Evolutionary conservation across 176 grass and related monocot species (phyloP).

Genomic region (Typha latifolia): DNA sequence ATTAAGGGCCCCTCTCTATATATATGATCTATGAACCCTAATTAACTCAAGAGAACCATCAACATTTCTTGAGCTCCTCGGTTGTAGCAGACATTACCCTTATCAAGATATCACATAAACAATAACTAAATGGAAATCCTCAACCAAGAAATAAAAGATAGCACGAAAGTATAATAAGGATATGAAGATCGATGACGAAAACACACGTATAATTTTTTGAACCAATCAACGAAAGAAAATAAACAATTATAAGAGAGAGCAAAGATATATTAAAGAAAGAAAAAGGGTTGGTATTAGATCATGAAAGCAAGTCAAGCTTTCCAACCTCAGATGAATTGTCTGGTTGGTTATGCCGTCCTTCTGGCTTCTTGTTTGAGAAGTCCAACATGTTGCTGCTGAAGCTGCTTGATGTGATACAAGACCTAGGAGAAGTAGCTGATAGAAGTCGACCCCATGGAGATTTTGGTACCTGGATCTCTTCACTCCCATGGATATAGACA

Average conservation of each 20-base stretch:
- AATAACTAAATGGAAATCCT: background rate
- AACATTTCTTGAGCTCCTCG: background rate
- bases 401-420: conserved; percentile 52
- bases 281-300: background rate
- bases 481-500: conserved; percentile 15
- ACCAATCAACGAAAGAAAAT: too few species aligned
- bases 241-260: too few species aligned
- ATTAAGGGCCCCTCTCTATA: conserved; percentile 1
- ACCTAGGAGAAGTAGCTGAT: conserved; percentile 54
- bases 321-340: conserved; percentile 32
- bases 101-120: background rate
- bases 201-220: background rate
- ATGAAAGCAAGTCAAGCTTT: conserved; percentile 2
- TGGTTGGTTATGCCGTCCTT: conserved; percentile 20
- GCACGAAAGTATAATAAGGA: background rate
- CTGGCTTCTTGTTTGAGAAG: conserved; percentile 66
- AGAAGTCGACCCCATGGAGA: conserved; percentile 37
- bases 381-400: conserved; percentile 54
- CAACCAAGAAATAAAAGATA: background rate
- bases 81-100: background rate
- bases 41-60: background rate
- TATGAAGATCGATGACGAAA: background rate
- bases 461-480: conserved; percentile 30
- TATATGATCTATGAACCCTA: background rate
- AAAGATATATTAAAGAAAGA: background rate